Base-by-base conservation (phyloP, 1,284 basidiomycete genomes). In the Cutaneotrichosporon dermatis region DNA sequence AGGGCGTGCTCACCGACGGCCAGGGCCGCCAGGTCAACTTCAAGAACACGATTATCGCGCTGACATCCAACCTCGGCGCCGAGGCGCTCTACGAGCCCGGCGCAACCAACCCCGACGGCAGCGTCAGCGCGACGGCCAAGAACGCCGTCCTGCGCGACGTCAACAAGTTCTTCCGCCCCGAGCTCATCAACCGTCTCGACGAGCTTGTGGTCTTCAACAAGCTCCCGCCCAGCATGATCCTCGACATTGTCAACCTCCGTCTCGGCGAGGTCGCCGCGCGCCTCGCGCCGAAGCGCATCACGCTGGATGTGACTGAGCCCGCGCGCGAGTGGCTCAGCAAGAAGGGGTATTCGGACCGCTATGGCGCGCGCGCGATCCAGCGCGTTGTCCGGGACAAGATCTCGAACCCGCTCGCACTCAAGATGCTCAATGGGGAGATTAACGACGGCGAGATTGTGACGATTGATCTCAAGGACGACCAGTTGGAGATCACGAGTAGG, bases 151-250 rank as follows among this genome's bases (percentile, higher is more conserved):
- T 94, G 25, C 83, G 84, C 59, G 83, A 88, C 37, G 89, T 90
- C 0, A 80, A 84, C 4, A 84, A 85, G 61, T 86, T 87, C 76
- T 95, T 94, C 82, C 87, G 91, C 13, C 93, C 93, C 0, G 93
- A 97, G 76, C 82, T 97, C 1, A 82, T 93, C 59, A 94, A 95
- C 75, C 86, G 92, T 10, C 83, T 95, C 55, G 92, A 95, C 74
- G 87, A 90, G 10, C 88, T 89, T 74, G 80, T 89, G 33, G 88
- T 94, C 12, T 95, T 96, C 81, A 93, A 94, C 81, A 92, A 90
- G 69, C 85, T 94, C 10, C 87, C 89, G 2, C 83, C 82, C 11
- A 74, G 79, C 25, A 86, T 87, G 6, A 90, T 96, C 61, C 79
- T 89, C 12, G 78, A 87, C 55, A 88, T 97, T 40, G 90, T 94